Conservation (phyloP, 805 yeast species). For the Osmozyma mogii region DNA sequence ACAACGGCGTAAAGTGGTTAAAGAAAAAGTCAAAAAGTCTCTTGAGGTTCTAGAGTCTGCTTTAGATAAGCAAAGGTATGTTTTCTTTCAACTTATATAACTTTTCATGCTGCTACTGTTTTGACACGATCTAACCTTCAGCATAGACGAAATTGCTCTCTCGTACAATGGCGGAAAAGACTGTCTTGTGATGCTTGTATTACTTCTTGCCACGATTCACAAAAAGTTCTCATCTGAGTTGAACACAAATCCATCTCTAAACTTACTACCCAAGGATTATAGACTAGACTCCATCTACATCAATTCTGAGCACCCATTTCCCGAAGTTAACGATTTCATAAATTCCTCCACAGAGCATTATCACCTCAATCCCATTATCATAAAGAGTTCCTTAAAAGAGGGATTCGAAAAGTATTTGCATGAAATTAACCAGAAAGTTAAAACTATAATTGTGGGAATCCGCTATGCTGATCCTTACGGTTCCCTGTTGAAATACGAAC, state of each 20-base stretch:
- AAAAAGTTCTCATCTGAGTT: conserved; percentile 12
- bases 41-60: conserved; percentile 21
- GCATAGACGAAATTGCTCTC: conserved; percentile 53
- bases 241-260: conserved; percentile 6
- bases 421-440: conserved; percentile 40
- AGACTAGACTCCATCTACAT: conserved; percentile 62
- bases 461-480: conserved; percentile 87
- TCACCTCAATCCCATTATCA: conserved; percentile 40
- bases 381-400: conserved; percentile 45
- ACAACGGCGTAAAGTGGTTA: conserved; percentile 17
- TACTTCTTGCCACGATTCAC: conserved; percentile 54
- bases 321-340: conserved; percentile 63
- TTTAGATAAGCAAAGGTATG: conserved; percentile 26
- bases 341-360: conserved; percentile 44
- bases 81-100: conserved; percentile 4
- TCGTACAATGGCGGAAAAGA: conserved; percentile 97
- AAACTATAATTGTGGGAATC: conserved; percentile 80
- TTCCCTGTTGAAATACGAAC: conserved; percentile 45
- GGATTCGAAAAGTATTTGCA: conserved; percentile 64
- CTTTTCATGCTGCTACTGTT: not conserved
- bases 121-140: conserved; percentile 18
- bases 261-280: conserved; percentile 18
- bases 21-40: conserved; percentile 20
- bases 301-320: conserved; percentile 65
- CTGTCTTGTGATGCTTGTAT: conserved; percentile 78